phyloP scores from a whole-genome alignment of 331 rosid species.

The Ulmus americana region DNA sequence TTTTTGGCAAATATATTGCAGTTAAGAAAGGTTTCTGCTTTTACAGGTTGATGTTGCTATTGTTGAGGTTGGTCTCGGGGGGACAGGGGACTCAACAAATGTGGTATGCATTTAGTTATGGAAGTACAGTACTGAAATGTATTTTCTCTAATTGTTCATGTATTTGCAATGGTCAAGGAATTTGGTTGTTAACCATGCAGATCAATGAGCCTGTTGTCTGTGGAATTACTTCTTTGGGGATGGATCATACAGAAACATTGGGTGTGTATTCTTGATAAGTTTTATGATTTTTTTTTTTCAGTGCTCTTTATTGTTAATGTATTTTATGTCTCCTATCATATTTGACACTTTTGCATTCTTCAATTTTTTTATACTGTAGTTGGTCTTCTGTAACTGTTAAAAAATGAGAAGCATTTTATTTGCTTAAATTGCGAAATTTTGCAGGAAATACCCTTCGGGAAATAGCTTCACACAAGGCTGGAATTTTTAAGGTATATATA shows the following conservation, averaged over 20 bases:
- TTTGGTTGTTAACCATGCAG: slow-evolving; percentile 38
- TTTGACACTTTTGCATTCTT: slow-evolving; percentile 12
- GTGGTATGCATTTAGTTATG: slow-evolving; percentile 46
- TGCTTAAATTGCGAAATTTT: slow-evolving; percentile 7
- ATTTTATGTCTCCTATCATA: not conserved
- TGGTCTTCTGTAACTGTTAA: not conserved
- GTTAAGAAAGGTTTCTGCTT: slow-evolving; percentile 8
- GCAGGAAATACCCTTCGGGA: slow-evolving; percentile 56
- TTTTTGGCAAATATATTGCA: slow-evolving; percentile 7
- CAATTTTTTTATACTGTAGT: not conserved
- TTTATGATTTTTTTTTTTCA: not conserved
- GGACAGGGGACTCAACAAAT: slow-evolving; percentile 55
- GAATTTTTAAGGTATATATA: slow-evolving; percentile 60
- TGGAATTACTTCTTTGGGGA: slow-evolving; percentile 68
- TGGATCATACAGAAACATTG: slow-evolving; percentile 61
- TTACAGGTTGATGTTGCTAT: slow-evolving; percentile 65
- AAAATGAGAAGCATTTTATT: not conserved
- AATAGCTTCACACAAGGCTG: slow-evolving; percentile 75
- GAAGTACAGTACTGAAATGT: slow-evolving; percentile 1
- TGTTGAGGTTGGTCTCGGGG: slow-evolving; percentile 74
- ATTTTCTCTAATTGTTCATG: slow-evolving; percentile 3
- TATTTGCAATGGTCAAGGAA: slow-evolving; percentile 7
- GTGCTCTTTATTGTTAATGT: no score
- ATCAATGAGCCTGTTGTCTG: slow-evolving; percentile 58
- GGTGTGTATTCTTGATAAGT: slow-evolving; percentile 37